These are phyloP conservation scores for Dryadomyces quercus-mongolicae DNA, from an alignment of 2,329 filamentous ascomycete species.

Conservation along the genomic window DNA sequence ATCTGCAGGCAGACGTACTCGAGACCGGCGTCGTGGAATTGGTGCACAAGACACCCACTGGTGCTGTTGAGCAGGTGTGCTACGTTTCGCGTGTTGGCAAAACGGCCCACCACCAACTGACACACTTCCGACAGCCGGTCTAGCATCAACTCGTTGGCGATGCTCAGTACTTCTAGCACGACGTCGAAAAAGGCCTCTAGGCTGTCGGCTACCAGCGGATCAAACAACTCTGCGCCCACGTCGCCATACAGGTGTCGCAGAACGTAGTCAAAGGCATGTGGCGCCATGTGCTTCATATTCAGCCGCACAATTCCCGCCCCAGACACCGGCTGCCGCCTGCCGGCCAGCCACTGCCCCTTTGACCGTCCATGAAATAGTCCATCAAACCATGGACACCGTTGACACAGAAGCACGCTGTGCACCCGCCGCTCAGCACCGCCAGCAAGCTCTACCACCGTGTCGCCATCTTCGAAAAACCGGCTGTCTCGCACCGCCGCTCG, in stretches of 20 bases:
- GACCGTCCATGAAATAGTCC: constrained; percentile 84
- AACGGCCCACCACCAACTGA: constrained; percentile 70
- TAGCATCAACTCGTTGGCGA: constrained; percentile 91
- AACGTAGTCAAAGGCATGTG: constrained; percentile 64
- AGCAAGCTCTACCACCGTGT: constrained; percentile 68
- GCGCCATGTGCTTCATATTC: constrained; percentile 71
- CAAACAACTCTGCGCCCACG: constrained; percentile 66
- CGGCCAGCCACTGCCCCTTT: constrained; percentile 69
- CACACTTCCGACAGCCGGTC: constrained; percentile 83
- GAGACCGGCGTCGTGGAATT: constrained; percentile 78
- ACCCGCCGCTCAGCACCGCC: constrained; percentile 57
- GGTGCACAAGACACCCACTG: constrained; percentile 66
- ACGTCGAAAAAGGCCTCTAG: constrained; percentile 79
- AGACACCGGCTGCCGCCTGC: constrained; percentile 43
- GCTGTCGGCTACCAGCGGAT: constrained; percentile 56
- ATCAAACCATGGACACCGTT: constrained; percentile 84
- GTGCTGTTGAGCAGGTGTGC: constrained; percentile 77
- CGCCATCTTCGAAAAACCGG: constrained; percentile 64
- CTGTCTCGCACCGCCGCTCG: constrained; percentile 54
- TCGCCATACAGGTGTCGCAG: constrained; percentile 77
- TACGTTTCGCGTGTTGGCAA: constrained; percentile 78
- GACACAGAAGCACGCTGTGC: constrained; percentile 70
- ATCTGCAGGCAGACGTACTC: constrained; percentile 89
- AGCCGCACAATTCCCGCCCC: constrained; percentile 34
- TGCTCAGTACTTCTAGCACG: constrained; percentile 80